A percentile compares a stretch with the other conserved stretches of the same genome.
Conservation (phyloP, 108 stramenopile species). For the Stephanodiscus triporus region DNA sequence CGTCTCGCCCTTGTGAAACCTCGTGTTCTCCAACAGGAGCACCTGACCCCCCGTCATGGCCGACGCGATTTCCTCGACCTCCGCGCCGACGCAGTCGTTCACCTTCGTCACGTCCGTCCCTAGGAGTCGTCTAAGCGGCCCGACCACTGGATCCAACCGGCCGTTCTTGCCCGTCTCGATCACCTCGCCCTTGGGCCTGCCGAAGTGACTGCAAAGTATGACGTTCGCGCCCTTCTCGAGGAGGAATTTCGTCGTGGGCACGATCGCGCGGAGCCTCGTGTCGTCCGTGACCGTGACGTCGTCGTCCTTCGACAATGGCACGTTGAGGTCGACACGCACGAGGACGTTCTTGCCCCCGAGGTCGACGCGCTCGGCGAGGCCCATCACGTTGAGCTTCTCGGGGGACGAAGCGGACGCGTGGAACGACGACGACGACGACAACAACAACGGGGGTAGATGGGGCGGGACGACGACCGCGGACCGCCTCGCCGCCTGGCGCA, state of each 20-base stretch:
- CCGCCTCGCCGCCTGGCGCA: background rate
- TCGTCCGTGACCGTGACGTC: slow-evolving; percentile 89
- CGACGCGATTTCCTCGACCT: slow-evolving; percentile 85
- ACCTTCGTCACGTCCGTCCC: slow-evolving; percentile 71
- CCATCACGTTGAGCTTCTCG: slow-evolving; percentile 83
- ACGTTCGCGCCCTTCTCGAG: slow-evolving; percentile 91
- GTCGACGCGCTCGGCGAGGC: slow-evolving; percentile 77
- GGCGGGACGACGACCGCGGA: background rate
- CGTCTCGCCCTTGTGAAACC: slow-evolving; percentile 93
- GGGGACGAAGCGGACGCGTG: slow-evolving; percentile 51
- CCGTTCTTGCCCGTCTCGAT: slow-evolving; percentile 91
- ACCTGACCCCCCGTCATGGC: slow-evolving; percentile 79
- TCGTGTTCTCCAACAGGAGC: slow-evolving; percentile 94
- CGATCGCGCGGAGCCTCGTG: slow-evolving; percentile 84
- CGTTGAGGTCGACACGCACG: slow-evolving; percentile 91
- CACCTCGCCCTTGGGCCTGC: slow-evolving; percentile 91
- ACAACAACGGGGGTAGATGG: background rate
- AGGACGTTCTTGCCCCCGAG: slow-evolving; percentile 82
- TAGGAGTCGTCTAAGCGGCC: slow-evolving; percentile 65
- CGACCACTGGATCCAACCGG: slow-evolving; percentile 81
- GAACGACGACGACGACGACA: slow-evolving; percentile 34
- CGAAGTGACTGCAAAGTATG: slow-evolving; percentile 87
- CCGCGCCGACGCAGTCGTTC: slow-evolving; percentile 90
- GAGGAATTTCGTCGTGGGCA: slow-evolving; percentile 88
- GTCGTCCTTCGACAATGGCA: slow-evolving; percentile 84